Evolutionary conservation across 805 yeast genomes (phyloP), one percentile per base, ranked within the genome.

Genomic region (Lipomyces spencermartinsiae): DNA sequence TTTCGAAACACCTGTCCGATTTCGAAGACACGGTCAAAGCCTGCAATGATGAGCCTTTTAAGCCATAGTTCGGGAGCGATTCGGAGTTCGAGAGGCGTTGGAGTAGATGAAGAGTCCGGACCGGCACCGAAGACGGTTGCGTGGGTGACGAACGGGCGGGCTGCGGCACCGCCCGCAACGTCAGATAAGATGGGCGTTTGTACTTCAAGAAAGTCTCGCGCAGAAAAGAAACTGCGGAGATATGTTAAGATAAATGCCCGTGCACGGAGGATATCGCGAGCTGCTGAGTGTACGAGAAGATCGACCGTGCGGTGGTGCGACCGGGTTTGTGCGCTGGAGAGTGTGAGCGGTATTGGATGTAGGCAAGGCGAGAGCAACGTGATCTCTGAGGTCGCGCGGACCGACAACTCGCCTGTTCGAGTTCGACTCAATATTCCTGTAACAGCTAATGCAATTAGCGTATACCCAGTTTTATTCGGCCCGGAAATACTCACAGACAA

Each of bases 61-160:
- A 95, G 83, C 97, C 97, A 95, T 51, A 95, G 80, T 75, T 94
- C 99, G 0, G 99, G 99, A 0, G 99, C 98, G 1, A 95, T 94
- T 56, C 99, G 80, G 58, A 95, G 78, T 64, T 86, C 88, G 8
- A 92, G 78, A 66, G 75, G 49, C 34, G 39, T 78, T 74, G 54
- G 78, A 76, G 55, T 83, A 77, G 53, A n/a, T 14, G 33, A 1
- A 33, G 39, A 0, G 8, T 31, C 62, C 4, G 22, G 10, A n/a
- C 25, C 65, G 31, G 37, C 61, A 16, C 72, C 66, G 34, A 66
- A n/a, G 4, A 60, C 71, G 8, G 46, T 64, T 8, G 70, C 63
- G 1, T 71, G 62, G 0, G 98, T 92, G 0, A 74, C 75, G 73
- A 95, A 95, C 0, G 98, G 97, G n/a, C 85, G 84, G 0, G 99